Conservation (phyloP, 1,284 basidiomycete genomes). For the Tilletia walkeri region DNA sequence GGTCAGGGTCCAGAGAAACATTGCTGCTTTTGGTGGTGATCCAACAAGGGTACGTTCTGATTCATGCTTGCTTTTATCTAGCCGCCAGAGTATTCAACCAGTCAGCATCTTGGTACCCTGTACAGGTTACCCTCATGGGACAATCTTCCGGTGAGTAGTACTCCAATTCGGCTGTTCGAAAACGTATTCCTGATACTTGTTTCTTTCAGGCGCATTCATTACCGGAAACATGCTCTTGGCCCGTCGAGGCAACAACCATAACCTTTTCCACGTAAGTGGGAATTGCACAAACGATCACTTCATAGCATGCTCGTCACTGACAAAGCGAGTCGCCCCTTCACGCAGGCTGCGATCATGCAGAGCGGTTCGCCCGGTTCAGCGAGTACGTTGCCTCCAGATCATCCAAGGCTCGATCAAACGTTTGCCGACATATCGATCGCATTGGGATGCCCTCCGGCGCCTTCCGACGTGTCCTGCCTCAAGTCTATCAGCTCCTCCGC, state of each 20-base stretch:
- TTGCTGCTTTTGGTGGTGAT: background rate
- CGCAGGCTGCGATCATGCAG: conserved; percentile 12
- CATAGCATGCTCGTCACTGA: too few relatives aligned
- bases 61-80: background rate
- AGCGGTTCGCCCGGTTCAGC: background rate
- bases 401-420: background rate
- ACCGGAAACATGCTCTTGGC: conserved; percentile 1
- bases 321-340: too few relatives aligned
- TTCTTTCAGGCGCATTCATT: conserved; percentile 1
- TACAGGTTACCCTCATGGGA: conserved; percentile 5
- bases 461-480: conserved; percentile 2
- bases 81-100: too few relatives aligned
- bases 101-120: background rate
- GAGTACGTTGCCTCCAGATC: background rate
- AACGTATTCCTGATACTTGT: too few relatives aligned
- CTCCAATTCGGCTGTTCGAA: background rate
- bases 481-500: background rate
- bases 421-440: background rate
- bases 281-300: background rate
- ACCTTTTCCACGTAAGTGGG: conserved; percentile 5
- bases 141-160: conserved; percentile 6
- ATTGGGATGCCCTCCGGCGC: background rate
- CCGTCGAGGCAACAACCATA: background rate
- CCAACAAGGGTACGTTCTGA: background rate
- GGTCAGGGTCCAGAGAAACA: conserved; percentile 6